Percentiles rank a stretch among this genome's conserved stretches.
phyloP scores from a whole-genome alignment of 495 filamentous ascomycete genomes.

The Daldinia grandis region DNA sequence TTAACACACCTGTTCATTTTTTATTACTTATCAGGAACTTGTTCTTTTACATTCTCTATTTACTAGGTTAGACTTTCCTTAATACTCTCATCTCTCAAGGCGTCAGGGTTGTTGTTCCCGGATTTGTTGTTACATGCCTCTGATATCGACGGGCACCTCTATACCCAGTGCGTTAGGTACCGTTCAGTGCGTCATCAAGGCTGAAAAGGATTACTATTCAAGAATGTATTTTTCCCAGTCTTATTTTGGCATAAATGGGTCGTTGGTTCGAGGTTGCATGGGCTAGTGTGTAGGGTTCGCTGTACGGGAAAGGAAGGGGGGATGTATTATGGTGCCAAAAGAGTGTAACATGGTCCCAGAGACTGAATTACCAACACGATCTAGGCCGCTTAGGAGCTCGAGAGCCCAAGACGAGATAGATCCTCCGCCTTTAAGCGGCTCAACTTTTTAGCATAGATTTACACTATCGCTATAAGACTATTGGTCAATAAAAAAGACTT shows the following conservation, averaged over 20 bases:
- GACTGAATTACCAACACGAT: constrained; percentile 21
- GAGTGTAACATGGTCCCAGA: constrained; percentile 29
- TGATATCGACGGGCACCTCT: constrained; percentile 44
- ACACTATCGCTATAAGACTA: constrained; percentile 24
- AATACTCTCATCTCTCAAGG: constrained; percentile 32
- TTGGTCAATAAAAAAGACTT: constrained; percentile 19
- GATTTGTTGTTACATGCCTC: constrained; percentile 13
- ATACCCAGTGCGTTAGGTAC: constrained; percentile 49
- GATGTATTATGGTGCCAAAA: constrained; percentile 7
- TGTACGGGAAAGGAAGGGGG: constrained; percentile 9
- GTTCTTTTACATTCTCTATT: constrained; percentile 15
- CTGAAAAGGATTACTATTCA: constrained; percentile 29
- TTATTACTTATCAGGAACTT: constrained; percentile 12
- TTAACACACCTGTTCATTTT: constrained; percentile 7
- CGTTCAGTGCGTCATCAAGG: constrained; percentile 37
- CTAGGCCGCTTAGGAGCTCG: constrained; percentile 20
- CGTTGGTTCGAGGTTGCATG: constrained; percentile 17
- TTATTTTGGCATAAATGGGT: constrained; percentile 19
- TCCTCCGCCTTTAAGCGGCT: constrained; percentile 6
- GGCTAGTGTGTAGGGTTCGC: constrained; percentile 16
- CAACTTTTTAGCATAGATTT: constrained; percentile 21
- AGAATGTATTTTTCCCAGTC: constrained; percentile 19
- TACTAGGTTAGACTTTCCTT: constrained; percentile 24
- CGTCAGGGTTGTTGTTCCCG: constrained; percentile 24
- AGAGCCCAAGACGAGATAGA: constrained; percentile 6